These are phyloP conservation scores for Claviceps quebecensis DNA, from an alignment of 2,329 filamentous ascomycete species.

Conservation along the genomic window DNA sequence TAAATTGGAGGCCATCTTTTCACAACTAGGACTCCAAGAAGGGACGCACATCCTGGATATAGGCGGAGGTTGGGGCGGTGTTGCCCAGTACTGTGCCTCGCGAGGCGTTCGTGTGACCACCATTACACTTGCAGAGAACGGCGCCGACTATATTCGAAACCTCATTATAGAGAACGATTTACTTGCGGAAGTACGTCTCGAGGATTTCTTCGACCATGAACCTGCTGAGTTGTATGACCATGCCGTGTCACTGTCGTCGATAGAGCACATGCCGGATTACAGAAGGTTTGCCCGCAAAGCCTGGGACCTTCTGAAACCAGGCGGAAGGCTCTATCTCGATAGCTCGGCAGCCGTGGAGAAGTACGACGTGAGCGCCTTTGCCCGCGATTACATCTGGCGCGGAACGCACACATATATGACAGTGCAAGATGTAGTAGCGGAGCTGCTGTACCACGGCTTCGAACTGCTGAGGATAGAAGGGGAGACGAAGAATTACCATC, in stretches of 20 bases:
- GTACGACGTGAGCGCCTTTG: constrained; percentile 1
- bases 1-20: constrained; percentile 1
- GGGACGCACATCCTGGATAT: constrained; percentile 1
- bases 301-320: constrained; percentile 1
- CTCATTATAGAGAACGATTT: not conserved
- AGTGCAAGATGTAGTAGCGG: constrained; percentile 1
- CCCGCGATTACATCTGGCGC: constrained; percentile 1
- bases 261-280: constrained; percentile 3
- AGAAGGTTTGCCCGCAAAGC: not conserved
- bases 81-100: not conserved
- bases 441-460: constrained; percentile 1
- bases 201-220: constrained; percentile 2
- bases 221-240: not conserved
- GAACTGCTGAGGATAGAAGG: not conserved
- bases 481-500: not conserved
- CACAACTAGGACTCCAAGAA: not conserved
- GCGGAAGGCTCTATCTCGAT: constrained; percentile 1
- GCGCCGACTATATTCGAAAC: not conserved
- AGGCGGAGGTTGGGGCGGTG: constrained; percentile 2
- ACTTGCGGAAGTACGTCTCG: not conserved
- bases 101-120: constrained; percentile 2
- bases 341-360: constrained; percentile 1
- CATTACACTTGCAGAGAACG: not conserved
- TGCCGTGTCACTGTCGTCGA: not conserved
- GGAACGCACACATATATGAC: constrained; percentile 2